A percentile compares a stretch with the other conserved stretches of the same genome.
These are phyloP conservation scores for Trametes villosa DNA, from an alignment of 768 basidiomycete species.

Conservation along the genomic window DNA sequence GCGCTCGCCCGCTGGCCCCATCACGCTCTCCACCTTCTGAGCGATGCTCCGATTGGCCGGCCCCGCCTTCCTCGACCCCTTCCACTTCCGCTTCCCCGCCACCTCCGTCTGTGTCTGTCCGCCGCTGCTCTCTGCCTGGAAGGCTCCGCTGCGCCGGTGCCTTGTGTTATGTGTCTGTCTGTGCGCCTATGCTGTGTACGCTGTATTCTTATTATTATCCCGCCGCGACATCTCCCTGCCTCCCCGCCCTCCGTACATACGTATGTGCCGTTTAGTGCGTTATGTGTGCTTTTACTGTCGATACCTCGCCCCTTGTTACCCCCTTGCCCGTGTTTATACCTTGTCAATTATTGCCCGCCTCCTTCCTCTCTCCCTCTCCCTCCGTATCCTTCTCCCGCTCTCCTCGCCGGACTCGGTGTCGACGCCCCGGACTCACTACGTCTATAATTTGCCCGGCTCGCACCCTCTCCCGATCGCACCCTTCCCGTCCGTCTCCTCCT, in stretches of 20 bases:
- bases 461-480: neutral
- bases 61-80: neutral
- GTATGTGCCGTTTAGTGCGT: conserved; percentile 22
- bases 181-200: conserved; percentile 25
- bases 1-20: conserved; percentile 48
- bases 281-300: conserved; percentile 24
- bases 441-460: conserved; percentile 19
- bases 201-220: conserved; percentile 25
- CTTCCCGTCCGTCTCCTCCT: neutral
- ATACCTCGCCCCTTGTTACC: conserved; percentile 24
- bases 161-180: conserved; percentile 11
- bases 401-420: conserved; percentile 3
- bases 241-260: neutral
- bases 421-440: conserved; percentile 16
- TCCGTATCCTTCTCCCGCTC: neutral
- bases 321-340: conserved; percentile 21
- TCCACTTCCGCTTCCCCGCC: neutral
- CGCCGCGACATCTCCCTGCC: neutral
- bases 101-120: neutral
- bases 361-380: neutral
- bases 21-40: conserved; percentile 65
- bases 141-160: neutral
- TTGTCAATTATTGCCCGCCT: neutral
- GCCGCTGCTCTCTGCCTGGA: conserved; percentile 5
- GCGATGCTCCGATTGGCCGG: neutral